These are phyloP conservation scores for Fallopia convolvulus DNA, from an alignment of 148 eudicot genomes.

Conservation along the genomic window DNA sequence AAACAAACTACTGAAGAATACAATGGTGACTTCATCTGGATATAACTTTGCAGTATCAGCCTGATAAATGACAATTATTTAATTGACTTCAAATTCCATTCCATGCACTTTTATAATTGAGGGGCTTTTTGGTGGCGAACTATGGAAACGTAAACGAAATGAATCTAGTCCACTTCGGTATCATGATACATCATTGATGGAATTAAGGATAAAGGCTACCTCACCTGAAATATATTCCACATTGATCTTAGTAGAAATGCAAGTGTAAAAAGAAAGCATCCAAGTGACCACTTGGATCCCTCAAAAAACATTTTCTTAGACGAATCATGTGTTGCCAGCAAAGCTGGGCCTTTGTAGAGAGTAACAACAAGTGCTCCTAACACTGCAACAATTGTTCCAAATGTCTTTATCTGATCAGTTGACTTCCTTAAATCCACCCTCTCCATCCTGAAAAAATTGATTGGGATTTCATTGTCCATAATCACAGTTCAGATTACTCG, in stretches of 20 bases:
- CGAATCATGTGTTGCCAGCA: neutral
- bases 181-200: no score
- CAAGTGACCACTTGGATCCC: neutral
- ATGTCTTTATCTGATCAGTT: neutral
- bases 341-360: neutral
- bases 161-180: no score
- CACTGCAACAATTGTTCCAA: neutral
- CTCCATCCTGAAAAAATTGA: neutral
- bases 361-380: conserved; percentile 8
- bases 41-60: conserved; percentile 3
- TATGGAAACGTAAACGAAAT: no score
- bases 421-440: neutral
- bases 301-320: neutral
- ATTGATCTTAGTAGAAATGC: neutral
- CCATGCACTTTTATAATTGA: no score
- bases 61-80: neutral
- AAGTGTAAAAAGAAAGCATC: neutral
- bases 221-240: neutral
- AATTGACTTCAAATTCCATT: neutral
- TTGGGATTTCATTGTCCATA: neutral
- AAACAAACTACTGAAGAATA: neutral
- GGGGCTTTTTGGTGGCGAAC: no score
- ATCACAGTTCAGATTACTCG: no score
- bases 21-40: conserved; percentile 2
- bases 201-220: neutral